Conservation (phyloP, 805 yeast genomes). For the Millerago galiae region DNA sequence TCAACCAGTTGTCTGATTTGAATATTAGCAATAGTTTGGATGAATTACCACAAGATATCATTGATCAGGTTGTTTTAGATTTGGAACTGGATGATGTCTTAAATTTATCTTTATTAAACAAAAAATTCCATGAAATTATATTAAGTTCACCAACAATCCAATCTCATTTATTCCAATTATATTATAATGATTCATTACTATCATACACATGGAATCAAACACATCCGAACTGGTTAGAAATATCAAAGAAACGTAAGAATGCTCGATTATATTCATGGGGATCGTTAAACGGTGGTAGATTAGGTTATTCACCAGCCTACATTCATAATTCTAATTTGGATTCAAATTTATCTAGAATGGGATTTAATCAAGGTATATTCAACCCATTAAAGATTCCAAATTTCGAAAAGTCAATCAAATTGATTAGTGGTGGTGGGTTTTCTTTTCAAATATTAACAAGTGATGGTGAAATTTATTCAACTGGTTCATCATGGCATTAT, state of each 20-base stretch:
- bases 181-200: slow-evolving; percentile 39
- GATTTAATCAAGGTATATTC: slow-evolving; percentile 26
- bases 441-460: slow-evolving; percentile 52
- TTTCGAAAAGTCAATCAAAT: slow-evolving; percentile 33
- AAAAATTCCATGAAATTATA: slow-evolving; percentile 28
- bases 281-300: slow-evolving; percentile 33
- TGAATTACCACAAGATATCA: slow-evolving; percentile 3
- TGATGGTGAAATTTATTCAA: slow-evolving; percentile 47
- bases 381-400: slow-evolving; percentile 33
- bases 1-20: not conserved
- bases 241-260: slow-evolving; percentile 34
- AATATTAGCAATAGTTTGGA: not conserved
- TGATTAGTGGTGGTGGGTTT: slow-evolving; percentile 59
- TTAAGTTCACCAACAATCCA: slow-evolving; percentile 37
- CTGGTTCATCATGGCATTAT: slow-evolving; percentile 41
- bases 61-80: not conserved
- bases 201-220: slow-evolving; percentile 33
- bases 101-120: slow-evolving; percentile 33
- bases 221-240: slow-evolving; percentile 36
- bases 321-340: slow-evolving; percentile 9
- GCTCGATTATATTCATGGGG: slow-evolving; percentile 51
- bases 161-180: slow-evolving; percentile 36
- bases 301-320: slow-evolving; percentile 35
- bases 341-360: slow-evolving; percentile 18
- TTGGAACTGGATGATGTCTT: slow-evolving; percentile 23